Percentiles rank a stretch among this genome's conserved stretches.
Evolutionary conservation across 345 rosid species (phyloP).

Genomic region (Raphanus sativus): DNA sequence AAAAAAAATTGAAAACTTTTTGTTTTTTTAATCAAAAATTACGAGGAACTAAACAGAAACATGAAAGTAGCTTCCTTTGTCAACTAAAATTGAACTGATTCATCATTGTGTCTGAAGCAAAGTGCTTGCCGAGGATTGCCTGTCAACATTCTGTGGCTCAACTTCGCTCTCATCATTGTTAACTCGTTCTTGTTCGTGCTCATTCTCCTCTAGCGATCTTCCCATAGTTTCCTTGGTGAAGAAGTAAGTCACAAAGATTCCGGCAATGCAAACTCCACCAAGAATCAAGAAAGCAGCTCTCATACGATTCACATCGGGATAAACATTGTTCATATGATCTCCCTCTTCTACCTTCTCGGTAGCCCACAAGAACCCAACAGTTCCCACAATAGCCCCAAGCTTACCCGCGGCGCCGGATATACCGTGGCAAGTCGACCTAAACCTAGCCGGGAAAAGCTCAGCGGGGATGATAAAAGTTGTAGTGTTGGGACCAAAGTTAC

Average conservation of each 20-base stretch:
- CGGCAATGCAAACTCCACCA: constrained; percentile 56
- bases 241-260: constrained; percentile 47
- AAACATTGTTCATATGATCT: neutral
- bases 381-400: constrained; percentile 72
- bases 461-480: constrained; percentile 82
- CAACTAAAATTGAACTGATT: neutral
- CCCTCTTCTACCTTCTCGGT: constrained; percentile 11
- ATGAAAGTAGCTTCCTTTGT: neutral
- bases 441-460: constrained; percentile 77
- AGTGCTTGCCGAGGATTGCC: constrained; percentile 26
- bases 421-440: constrained; percentile 80
- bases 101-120: constrained; percentile 16
- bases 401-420: constrained; percentile 74
- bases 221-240: constrained; percentile 65
- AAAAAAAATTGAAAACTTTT: too few relatives aligned
- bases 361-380: constrained; percentile 59
- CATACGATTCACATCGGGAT: constrained; percentile 37
- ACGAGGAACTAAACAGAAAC: neutral
- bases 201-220: constrained; percentile 71
- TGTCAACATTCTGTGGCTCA: constrained; percentile 24
- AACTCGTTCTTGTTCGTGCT: constrained; percentile 18
- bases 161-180: neutral
- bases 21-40: too few relatives aligned
- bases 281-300: constrained; percentile 40
- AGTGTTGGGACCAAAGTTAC: constrained; percentile 79